These are phyloP conservation scores for Elaeis guineensis DNA, from an alignment of 176 grass and related monocot genomes.

Conservation along the genomic window DNA sequence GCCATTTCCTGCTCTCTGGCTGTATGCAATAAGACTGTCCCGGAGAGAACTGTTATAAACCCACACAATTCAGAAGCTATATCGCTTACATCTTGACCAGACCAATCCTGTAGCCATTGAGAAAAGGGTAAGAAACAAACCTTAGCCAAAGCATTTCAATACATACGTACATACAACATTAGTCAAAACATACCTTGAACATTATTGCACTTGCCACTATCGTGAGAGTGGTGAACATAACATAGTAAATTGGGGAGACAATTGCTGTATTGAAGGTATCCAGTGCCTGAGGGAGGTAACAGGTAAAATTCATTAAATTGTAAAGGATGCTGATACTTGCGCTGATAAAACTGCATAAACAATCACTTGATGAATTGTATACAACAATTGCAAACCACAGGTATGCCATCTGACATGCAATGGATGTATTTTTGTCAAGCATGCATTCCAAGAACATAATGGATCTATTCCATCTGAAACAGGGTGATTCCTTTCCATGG, in stretches of 20 bases:
- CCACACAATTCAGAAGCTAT: constrained; percentile 90
- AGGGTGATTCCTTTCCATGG: no score
- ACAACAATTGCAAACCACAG: no score
- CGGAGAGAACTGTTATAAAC: constrained; percentile 79
- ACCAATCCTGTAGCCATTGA: constrained; percentile 55
- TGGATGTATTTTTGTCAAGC: no score
- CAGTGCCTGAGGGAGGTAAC: constrained; percentile 40
- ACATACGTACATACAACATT: not conserved
- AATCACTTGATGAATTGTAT: no score
- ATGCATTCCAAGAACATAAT: no score
- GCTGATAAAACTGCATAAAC: no score
- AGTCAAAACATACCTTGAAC: constrained; percentile 65
- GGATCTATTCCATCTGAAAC: no score
- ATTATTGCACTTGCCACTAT: constrained; percentile 92
- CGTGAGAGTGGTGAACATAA: constrained; percentile 91
- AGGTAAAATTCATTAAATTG: no score
- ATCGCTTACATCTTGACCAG: constrained; percentile 65
- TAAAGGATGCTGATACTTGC: no score
- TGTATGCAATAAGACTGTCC: constrained; percentile 80
- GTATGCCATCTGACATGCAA: no score
- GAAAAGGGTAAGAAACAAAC: constrained; percentile 17
- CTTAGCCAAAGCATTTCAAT: not conserved
- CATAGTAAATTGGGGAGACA: constrained; percentile 93
- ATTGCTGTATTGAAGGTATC: constrained; percentile 90
- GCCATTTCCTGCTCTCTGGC: constrained; percentile 48